Percentiles rank a stretch among this genome's conserved stretches.
Evolutionary conservation across 2,329 filamentous ascomycete species (phyloP).

Genomic region (Aureobasidium sp.): DNA sequence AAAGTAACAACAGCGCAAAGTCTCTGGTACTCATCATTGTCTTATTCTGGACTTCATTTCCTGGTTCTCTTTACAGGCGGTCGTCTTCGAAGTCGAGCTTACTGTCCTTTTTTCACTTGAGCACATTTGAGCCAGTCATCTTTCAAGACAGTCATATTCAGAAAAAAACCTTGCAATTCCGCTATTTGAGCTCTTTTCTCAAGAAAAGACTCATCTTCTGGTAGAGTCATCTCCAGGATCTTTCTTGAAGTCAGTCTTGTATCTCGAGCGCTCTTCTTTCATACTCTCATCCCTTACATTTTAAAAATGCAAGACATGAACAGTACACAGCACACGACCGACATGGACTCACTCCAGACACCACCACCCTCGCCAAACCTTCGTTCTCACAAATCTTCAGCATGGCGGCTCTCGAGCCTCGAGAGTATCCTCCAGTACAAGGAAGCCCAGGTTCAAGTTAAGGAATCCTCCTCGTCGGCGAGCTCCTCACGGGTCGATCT

Average conservation of each 20-base stretch:
- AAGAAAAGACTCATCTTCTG: not conserved
- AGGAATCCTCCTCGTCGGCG: constrained; percentile 17
- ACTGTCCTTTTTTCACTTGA: not conserved
- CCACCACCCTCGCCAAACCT: not conserved
- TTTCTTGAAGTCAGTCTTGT: not conserved
- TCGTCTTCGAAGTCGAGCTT: not conserved
- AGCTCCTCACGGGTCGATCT: not conserved
- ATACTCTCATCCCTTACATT: not conserved
- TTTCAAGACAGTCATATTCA: not conserved
- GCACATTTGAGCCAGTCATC: not conserved
- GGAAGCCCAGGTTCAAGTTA: constrained; percentile 21
- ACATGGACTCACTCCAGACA: not conserved
- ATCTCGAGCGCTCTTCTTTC: not conserved
- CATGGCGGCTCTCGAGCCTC: constrained; percentile 19
- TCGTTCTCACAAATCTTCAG: too few species aligned
- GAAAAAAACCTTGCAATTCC: not conserved
- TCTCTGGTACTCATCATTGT: not conserved
- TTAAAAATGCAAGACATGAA: not conserved
- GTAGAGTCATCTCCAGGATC: not conserved
- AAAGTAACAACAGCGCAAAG: not conserved
- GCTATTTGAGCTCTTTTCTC: not conserved
- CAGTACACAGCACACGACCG: not conserved
- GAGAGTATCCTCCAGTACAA: constrained; percentile 26
- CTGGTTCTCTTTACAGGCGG: not conserved
- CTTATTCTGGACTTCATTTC: not conserved